Conservation (phyloP, 2,329 filamentous ascomycete species). For the Botryotinia narcissicola region DNA sequence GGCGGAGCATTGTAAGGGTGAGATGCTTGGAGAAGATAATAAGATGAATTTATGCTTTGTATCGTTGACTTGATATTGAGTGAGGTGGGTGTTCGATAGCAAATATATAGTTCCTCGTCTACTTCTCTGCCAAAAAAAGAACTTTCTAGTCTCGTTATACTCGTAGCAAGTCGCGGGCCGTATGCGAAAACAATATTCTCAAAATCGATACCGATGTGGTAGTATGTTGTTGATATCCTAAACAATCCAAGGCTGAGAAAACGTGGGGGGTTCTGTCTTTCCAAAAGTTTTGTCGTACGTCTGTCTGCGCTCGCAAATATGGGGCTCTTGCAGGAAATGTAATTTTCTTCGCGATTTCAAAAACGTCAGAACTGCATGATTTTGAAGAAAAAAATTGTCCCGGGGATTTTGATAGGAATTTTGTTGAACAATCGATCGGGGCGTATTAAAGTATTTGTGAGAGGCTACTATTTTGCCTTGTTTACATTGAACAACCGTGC, state of each 20-base stretch:
- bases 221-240: neutral
- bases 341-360: neutral
- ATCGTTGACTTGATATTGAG: neutral
- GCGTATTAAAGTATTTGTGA: neutral
- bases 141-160: neutral
- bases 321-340: neutral
- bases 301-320: neutral
- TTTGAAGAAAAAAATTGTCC: neutral
- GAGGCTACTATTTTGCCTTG: constrained; percentile 15
- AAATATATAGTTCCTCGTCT: neutral
- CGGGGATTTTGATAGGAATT: neutral
- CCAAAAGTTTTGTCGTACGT: neutral
- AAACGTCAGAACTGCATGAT: neutral
- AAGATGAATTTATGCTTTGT: neutral
- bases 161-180: neutral
- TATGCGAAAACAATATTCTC: neutral
- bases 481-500: neutral
- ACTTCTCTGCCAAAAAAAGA: neutral
- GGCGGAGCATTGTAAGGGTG: constrained; percentile 57
- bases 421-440: neutral
- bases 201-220: neutral
- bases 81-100: neutral
- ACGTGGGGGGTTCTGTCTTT: neutral
- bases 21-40: neutral
- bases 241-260: neutral